Conservation (phyloP, 495 filamentous ascomycete genomes). For the Hypoxylon trugodes region DNA sequence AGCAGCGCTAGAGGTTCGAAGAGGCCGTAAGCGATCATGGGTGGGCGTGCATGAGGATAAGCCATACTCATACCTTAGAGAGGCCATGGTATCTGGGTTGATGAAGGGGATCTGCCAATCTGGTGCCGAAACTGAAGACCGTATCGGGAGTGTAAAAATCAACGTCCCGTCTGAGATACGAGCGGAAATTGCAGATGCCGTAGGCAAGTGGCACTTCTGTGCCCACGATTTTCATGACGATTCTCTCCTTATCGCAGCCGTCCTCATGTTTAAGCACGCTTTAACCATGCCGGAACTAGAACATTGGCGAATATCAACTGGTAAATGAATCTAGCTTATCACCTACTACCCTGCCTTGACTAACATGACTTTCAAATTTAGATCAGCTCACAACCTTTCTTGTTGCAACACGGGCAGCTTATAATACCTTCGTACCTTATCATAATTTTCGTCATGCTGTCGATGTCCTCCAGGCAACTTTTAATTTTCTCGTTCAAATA, state of each 20-base stretch:
- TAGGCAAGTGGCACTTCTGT: constrained; percentile 87
- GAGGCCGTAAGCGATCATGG: constrained; percentile 86
- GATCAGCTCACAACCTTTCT: constrained; percentile 80
- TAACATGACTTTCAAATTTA: constrained; percentile 46
- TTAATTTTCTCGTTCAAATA: constrained; percentile 87
- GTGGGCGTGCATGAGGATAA: constrained; percentile 87
- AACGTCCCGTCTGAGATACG: constrained; percentile 65
- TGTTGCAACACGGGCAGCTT: constrained; percentile 82
- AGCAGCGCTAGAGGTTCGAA: constrained; percentile 69
- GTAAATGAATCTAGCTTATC: constrained; percentile 54
- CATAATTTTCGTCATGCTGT: constrained; percentile 98
- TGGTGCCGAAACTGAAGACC: constrained; percentile 57
- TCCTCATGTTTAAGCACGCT: constrained; percentile 88
- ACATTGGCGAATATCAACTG: constrained; percentile 77
- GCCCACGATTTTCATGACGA: constrained; percentile 90
- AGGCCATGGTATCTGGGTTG: constrained; percentile 86
- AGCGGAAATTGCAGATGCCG: constrained; percentile 68
- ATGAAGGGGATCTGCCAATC: constrained; percentile 90
- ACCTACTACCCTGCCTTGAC: constrained; percentile 17
- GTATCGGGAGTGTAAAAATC: constrained; percentile 51
- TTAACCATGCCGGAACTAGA: constrained; percentile 82
- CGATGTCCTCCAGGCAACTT: constrained; percentile 93
- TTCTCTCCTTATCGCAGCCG: constrained; percentile 81
- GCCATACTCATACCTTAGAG: constrained; percentile 87
- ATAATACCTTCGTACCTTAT: constrained; percentile 96